Base-by-base conservation (phyloP, 306 rosid genomes). In the Trichosanthes truncata region DNA sequence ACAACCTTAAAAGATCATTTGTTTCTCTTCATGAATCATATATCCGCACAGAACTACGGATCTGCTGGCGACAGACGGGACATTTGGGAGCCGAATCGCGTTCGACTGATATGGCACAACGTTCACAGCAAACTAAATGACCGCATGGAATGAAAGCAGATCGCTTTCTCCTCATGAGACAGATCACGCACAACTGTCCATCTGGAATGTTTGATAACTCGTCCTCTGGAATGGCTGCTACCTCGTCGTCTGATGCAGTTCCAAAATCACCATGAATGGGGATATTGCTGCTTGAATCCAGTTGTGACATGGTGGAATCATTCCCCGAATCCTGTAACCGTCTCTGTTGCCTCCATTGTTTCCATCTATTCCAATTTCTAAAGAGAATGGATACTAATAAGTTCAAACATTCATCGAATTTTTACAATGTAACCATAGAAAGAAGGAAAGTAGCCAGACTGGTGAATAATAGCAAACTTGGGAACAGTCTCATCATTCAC, bases 351-450 rank as follows among this genome's bases (percentile, higher is more conserved):
- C 87, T 88, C 96, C 92, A 83, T 55, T 81, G 88, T 83, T 83
- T 93, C 97, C 91, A 95, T 81, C 83, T 91, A 85, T 85, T 88
- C 97, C 97, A 95, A 81, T 95, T 92, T 89, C 98, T 95, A 84
- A 46, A 86, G 83, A 77, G n/a, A 52, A 68, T n/a, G 29, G 45
- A 65, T 18, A 51, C 69, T 35, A 63, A 57, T 46, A 46, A 65
- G 76, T 23, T 56, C 46, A 77, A 74, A 83, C 31, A 61, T 31
- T 61, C 31, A 12, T 14, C 31, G 29, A 61, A 13, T 4, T n/a
- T n/a, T 40, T 68, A 4, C 48, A n/a, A 68, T 68, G 12, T 8
- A 20, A 65, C 3, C 4, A 31, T 65, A 35, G 10, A 7, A 15
- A 31, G 43, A 6, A 9, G 4, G 49, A 36, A 61, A 38, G 49